A percentile compares a stretch with the other conserved stretches of the same genome.
Evolutionary conservation across 2,329 filamentous ascomycete genomes (phyloP).

Genomic region (Neofusicoccum ribis): DNA sequence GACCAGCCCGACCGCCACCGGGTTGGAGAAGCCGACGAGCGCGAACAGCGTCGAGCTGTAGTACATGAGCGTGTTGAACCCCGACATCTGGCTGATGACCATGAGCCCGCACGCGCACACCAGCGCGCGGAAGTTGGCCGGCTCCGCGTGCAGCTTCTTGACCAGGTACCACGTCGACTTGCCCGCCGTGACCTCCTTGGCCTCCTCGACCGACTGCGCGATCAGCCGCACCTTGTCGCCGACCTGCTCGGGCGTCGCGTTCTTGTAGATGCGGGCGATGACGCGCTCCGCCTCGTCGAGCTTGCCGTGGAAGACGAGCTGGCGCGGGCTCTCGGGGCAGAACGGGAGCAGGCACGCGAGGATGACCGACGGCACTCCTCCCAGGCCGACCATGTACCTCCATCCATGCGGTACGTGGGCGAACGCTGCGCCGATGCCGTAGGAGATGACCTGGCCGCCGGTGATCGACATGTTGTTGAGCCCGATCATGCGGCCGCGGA

Average conservation of each 20-base stretch:
- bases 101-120: conserved; percentile 53
- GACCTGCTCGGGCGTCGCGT: conserved; percentile 46
- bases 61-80: conserved; percentile 51
- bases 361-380: conserved; percentile 49
- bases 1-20: conserved; percentile 48
- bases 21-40: conserved; percentile 53
- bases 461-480: conserved; percentile 49
- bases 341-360: conserved; percentile 46
- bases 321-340: conserved; percentile 52
- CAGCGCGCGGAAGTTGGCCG: conserved; percentile 48
- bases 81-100: conserved; percentile 52
- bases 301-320: conserved; percentile 47
- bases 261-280: conserved; percentile 44
- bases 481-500: conserved; percentile 51
- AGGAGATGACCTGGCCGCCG: conserved; percentile 33
- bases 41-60: conserved; percentile 46
- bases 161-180: conserved; percentile 45
- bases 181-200: conserved; percentile 39
- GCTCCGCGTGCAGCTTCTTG: conserved; percentile 49
- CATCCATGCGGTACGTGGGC: conserved; percentile 46
- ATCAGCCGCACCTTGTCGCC: conserved; percentile 48
- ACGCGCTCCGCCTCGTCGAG: conserved; percentile 42
- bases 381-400: conserved; percentile 53
- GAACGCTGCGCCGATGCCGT: conserved; percentile 33
- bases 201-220: conserved; percentile 40